A percentile compares a stretch with the other conserved stretches of the same genome.
Conservation (phyloP, 2,329 filamentous ascomycete species). For the Aspergillus persii region DNA sequence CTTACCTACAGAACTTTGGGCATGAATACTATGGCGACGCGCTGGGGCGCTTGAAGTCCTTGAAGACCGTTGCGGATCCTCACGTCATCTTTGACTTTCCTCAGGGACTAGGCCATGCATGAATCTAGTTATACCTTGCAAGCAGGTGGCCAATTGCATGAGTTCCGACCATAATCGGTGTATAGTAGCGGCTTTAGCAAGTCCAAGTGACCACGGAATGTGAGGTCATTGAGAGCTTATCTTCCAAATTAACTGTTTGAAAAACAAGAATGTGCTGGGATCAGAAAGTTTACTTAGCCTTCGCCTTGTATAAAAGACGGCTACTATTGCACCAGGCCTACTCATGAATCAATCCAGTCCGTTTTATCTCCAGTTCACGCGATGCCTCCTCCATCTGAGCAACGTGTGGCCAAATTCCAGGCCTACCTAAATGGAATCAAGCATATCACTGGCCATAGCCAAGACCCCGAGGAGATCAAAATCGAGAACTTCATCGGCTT, state of each 20-base stretch:
- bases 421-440: not conserved
- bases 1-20: conserved; percentile 1
- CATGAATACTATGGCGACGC: conserved; percentile 1
- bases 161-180: too few species aligned
- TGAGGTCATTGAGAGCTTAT: too few species aligned
- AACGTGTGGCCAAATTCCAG: not conserved
- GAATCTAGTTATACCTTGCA: not conserved
- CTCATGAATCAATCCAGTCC: not conserved
- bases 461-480: not conserved
- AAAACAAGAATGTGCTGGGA: not conserved
- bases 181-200: too few species aligned
- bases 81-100: conserved; percentile 1
- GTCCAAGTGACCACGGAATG: not conserved
- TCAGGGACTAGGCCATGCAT: conserved; percentile 2
- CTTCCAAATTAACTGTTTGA: not conserved
- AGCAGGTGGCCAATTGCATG: too few species aligned
- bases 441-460: conserved; percentile 2
- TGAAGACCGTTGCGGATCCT: conserved; percentile 1
- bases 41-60: not conserved
- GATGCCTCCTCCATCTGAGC: not conserved
- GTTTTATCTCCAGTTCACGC: not conserved
- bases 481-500: conserved; percentile 12
- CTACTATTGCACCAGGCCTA: too few species aligned
- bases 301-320: too few species aligned
- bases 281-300: too few species aligned